Percentiles rank a stretch among this genome's conserved stretches.
phyloP scores from a whole-genome alignment of 2,329 filamentous ascomycete species.

The Pseudonectria foliicola region DNA sequence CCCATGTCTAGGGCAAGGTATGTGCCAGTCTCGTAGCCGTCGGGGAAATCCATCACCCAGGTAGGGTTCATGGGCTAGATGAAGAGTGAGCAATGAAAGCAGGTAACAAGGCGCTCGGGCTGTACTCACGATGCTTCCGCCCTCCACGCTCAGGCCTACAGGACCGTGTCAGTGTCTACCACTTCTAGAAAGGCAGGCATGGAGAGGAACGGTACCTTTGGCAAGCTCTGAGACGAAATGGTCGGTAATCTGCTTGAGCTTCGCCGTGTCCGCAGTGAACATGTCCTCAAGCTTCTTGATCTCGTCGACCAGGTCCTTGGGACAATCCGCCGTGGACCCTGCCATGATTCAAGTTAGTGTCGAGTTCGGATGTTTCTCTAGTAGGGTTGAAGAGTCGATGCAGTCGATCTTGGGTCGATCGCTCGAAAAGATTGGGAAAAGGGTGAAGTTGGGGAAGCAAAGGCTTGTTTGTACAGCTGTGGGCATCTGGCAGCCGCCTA shows the following conservation, averaged over 20 bases:
- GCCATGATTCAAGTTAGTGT: slow-evolving; percentile 14
- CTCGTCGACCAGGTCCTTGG: slow-evolving; percentile 71
- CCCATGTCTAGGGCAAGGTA: slow-evolving; percentile 93
- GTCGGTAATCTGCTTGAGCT: slow-evolving; percentile 82
- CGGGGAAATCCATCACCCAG: slow-evolving; percentile 88
- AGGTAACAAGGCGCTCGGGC: background rate
- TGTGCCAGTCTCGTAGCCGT: slow-evolving; percentile 79
- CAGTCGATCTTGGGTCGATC: too few relatives aligned
- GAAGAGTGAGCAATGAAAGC: slow-evolving; percentile 12
- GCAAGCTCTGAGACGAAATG: slow-evolving; percentile 85
- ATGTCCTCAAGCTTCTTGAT: slow-evolving; percentile 77
- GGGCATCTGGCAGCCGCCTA: too few relatives aligned
- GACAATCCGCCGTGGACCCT: slow-evolving; percentile 90
- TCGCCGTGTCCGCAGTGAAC: slow-evolving; percentile 70
- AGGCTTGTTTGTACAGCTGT: background rate
- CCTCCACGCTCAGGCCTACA: slow-evolving; percentile 72
- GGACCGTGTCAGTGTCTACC: slow-evolving; percentile 8
- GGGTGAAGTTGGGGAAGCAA: background rate
- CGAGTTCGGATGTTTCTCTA: background rate
- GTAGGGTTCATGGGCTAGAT: slow-evolving; percentile 90
- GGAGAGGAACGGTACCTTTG: slow-evolving; percentile 53
- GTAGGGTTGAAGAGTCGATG: too few relatives aligned
- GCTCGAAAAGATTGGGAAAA: too few relatives aligned
- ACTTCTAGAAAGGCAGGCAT: background rate
- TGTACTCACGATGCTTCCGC: slow-evolving; percentile 81